phyloP scores from a whole-genome alignment of 345 rosid genomes.

The Eutrema japonicum region DNA sequence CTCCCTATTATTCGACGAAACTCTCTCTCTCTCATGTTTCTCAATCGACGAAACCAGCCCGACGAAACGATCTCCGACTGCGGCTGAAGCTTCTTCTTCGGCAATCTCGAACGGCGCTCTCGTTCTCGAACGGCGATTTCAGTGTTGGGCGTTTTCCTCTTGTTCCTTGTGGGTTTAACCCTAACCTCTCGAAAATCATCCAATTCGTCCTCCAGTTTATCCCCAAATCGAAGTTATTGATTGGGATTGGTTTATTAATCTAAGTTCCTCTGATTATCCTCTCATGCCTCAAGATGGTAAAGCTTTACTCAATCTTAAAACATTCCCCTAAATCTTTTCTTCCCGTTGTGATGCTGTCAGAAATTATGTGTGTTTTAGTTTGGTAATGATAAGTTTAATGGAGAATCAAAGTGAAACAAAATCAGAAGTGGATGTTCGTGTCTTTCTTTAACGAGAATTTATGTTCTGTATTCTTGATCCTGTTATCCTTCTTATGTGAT shows the following conservation, averaged over 20 bases:
- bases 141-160: conserved; percentile 46
- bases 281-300: conserved; percentile 92
- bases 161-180: conserved; percentile 50
- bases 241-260: conserved; percentile 96
- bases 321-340: background rate
- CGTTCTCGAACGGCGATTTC: conserved; percentile 52
- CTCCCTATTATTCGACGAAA: too few species aligned
- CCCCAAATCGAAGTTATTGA: conserved; percentile 49
- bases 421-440: background rate
- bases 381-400: conserved; percentile 20
- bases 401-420: background rate
- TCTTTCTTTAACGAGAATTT: too few species aligned
- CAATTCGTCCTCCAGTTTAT: conserved; percentile 30
- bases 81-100: too few species aligned
- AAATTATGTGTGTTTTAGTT: conserved; percentile 9
- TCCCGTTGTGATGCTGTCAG: background rate
- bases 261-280: conserved; percentile 84
- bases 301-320: background rate
- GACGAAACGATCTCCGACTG: too few species aligned
- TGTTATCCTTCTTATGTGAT: too few species aligned
- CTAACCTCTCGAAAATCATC: conserved; percentile 46
- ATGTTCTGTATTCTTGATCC: background rate
- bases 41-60: too few species aligned
- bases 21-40: too few species aligned
- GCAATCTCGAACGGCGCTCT: conserved; percentile 33